Percentiles rank a stretch among this genome's conserved stretches.
Conservation (phyloP, 257 asterid species). For the Nicotiana otophora region DNA sequence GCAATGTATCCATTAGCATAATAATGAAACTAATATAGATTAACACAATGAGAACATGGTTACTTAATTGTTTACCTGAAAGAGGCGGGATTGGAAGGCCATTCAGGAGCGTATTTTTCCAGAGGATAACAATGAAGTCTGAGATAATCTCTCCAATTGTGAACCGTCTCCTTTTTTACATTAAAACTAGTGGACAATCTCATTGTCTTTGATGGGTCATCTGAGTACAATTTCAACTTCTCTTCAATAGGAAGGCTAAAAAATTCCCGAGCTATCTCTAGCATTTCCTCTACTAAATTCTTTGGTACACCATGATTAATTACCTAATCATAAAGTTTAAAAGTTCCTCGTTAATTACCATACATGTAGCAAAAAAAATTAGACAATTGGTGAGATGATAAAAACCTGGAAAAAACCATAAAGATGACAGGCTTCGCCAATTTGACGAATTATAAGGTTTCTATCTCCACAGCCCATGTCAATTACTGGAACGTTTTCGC, state of each 20-base stretch:
- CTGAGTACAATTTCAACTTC: conserved; percentile 74
- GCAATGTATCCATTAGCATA: neutral
- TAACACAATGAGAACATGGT: neutral
- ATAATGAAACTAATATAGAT: neutral
- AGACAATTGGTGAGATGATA: neutral
- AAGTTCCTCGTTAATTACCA: neutral
- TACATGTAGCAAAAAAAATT: neutral
- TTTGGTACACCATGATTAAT: conserved; percentile 62
- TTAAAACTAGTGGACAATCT: conserved; percentile 85
- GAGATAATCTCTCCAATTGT: conserved; percentile 94
- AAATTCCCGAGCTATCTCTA: conserved; percentile 44
- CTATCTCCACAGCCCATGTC: conserved; percentile 45
- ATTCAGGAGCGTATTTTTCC: conserved; percentile 51
- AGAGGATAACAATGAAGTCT: conserved; percentile 87
- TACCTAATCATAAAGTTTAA: conserved; percentile 31
- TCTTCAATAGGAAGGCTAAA: conserved; percentile 63
- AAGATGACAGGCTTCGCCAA: conserved; percentile 51
- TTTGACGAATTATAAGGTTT: conserved; percentile 30
- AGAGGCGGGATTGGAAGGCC: conserved; percentile 79
- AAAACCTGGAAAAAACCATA: conserved; percentile 80
- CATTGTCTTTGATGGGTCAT: conserved; percentile 63
- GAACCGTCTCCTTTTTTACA: conserved; percentile 55
- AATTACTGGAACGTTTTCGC: conserved; percentile 56
- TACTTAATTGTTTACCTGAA: conserved; percentile 60
- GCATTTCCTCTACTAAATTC: conserved; percentile 48